A percentile compares a stretch with the other conserved stretches of the same genome.
Conservation (phyloP, 2,329 filamentous ascomycete genomes). For the Calycina marina region DNA sequence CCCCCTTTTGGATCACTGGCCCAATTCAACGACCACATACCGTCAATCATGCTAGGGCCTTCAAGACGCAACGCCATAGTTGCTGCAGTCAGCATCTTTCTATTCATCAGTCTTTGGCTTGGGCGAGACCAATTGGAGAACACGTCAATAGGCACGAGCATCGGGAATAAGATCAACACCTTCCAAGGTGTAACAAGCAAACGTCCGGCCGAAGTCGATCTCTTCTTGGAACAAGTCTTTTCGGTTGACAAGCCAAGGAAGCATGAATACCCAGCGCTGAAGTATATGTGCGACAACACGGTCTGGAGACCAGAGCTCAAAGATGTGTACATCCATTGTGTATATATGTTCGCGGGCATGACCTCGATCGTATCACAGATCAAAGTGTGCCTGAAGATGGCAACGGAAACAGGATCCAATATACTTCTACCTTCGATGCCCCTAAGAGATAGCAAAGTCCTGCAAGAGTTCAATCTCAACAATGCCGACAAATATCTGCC, state of each 20-base stretch:
- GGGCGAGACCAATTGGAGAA: background rate
- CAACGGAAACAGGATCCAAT: slow-evolving; percentile 21
- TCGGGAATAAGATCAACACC: background rate
- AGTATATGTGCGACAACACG: slow-evolving; percentile 15
- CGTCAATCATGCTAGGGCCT: background rate
- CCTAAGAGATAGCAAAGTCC: slow-evolving; percentile 19
- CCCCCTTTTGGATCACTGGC: too few relatives aligned
- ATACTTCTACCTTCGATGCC: slow-evolving; percentile 23
- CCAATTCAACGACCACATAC: background rate
- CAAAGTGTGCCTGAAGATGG: slow-evolving; percentile 25
- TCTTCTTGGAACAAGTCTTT: slow-evolving; percentile 24
- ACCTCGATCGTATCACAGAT: slow-evolving; percentile 24
- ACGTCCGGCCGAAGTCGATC: background rate
- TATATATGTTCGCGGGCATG: slow-evolving; percentile 21
- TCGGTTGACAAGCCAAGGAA: slow-evolving; percentile 8
- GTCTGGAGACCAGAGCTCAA: slow-evolving; percentile 7
- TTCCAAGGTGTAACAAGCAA: background rate
- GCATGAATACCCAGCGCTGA: slow-evolving; percentile 17
- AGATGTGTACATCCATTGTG: slow-evolving; percentile 22
- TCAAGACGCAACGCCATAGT: background rate
- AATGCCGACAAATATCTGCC: slow-evolving; percentile 21
- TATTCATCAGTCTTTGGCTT: background rate
- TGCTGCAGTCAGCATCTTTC: background rate
- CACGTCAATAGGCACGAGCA: background rate
- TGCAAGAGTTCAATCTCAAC: slow-evolving; percentile 22